Base-by-base conservation (phyloP, 768 basidiomycete species). In the Amanita inopinata region DNA sequence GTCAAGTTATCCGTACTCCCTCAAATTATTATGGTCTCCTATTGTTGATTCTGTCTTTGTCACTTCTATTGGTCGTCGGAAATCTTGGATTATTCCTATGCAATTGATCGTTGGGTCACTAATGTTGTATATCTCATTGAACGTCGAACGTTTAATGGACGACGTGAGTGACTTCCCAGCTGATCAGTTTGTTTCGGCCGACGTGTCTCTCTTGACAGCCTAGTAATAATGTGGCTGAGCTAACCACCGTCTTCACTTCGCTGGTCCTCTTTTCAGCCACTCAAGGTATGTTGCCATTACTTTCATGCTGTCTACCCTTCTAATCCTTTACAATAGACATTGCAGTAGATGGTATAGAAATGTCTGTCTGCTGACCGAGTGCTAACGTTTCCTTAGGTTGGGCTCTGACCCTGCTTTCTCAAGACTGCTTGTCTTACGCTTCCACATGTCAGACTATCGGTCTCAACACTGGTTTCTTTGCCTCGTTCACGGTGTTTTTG, bases 61-160 rank as follows among this genome's bases (percentile, higher is more conserved):
- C 53, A 64, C 77, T 27, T 81, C 77, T 31, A 51, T 93, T 48
- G 96, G 96, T n/a, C 81, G 96, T 38, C 73, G 96, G 49, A 99
- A 97, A 62, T 92, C 89, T 48, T 99, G 96, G 96, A 98, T 99
- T 51, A 83, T 98, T 48, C 96, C 96, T 33, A 96, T 99, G 73
- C 96, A 99, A 59, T 58, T 81, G 23, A 78, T 91, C 49, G 85
- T 97, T 38, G 96, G 91, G 31, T 69, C 74, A 31, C 64, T 91
- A 46, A 87, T 89, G 84, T 53, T 87, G 27, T 80, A 78, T 53
- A 80, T 89, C 47, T 84, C 86, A 4, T 57, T 74, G 42, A 78
- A 83, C 51, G 80, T 83, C 5, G 73, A 90, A 53, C 73, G 73
- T 50, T 65, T 93, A 49, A 73, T 96, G 61, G 77, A 84, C 45